phyloP scores from a whole-genome alignment of 495 filamentous ascomycete species.

The Terfezia boudieri region DNA sequence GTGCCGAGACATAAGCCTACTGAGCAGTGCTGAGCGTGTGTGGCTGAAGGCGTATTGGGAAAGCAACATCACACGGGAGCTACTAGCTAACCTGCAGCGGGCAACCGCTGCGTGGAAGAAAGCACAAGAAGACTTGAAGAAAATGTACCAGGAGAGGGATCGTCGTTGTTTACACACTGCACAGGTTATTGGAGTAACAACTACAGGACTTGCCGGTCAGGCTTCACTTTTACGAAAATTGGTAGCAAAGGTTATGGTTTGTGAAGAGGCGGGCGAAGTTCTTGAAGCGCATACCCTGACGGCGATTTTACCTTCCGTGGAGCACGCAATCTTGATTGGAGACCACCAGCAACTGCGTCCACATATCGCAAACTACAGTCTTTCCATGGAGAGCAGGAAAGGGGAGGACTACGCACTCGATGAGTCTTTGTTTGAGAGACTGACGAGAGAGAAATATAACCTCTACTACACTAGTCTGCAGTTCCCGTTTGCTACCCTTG shows the following conservation, averaged over 20 bases:
- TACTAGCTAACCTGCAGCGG: background rate
- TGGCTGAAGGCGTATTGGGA: constrained; percentile 18
- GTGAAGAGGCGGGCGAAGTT: constrained; percentile 62
- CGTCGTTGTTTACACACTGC: constrained; percentile 29
- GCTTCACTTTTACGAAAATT: constrained; percentile 37
- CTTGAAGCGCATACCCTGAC: constrained; percentile 49
- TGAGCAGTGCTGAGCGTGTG: background rate
- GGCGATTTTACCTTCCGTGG: constrained; percentile 41
- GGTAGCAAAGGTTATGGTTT: constrained; percentile 42
- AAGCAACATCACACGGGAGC: constrained; percentile 10
- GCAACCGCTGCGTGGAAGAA: constrained; percentile 1
- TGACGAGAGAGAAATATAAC: constrained; percentile 25
- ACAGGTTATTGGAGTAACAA: constrained; percentile 51
- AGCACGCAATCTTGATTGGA: constrained; percentile 56
- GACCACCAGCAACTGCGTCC: constrained; percentile 57
- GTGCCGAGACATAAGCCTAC: background rate
- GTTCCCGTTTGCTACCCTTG: constrained; percentile 34
- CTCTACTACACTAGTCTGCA: constrained; percentile 12
- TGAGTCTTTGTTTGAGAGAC: constrained; percentile 44
- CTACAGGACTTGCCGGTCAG: constrained; percentile 47
- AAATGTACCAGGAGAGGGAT: constrained; percentile 24
- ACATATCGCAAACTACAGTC: constrained; percentile 39
- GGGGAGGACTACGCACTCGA: constrained; percentile 40
- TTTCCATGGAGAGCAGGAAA: constrained; percentile 33
- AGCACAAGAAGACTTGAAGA: background rate